Evolutionary conservation across 805 yeast species (phyloP).

Genomic region (Teunomyces gatunensis): DNA sequence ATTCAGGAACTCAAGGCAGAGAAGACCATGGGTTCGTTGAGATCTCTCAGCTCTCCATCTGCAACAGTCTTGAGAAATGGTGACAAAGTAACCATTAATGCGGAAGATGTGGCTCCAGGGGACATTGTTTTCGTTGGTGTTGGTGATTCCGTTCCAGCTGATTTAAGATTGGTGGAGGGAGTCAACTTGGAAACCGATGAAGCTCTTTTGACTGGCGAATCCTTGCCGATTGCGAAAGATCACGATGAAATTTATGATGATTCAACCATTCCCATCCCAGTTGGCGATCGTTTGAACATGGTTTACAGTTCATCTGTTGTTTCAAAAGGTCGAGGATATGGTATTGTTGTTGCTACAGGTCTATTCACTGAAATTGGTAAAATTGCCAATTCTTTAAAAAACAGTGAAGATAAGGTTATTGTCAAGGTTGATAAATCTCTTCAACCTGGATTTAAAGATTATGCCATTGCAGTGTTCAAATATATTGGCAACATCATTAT

Average conservation of each 20-base stretch:
- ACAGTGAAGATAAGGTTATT: constrained; percentile 18
- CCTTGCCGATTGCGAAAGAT: constrained; percentile 34
- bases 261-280: constrained; percentile 32
- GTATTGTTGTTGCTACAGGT: constrained; percentile 40
- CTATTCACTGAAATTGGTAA: constrained; percentile 40
- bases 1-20: constrained; percentile 52
- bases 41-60: constrained; percentile 45
- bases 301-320: constrained; percentile 38
- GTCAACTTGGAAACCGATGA: constrained; percentile 43
- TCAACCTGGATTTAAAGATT: constrained; percentile 37
- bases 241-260: constrained; percentile 36
- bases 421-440: constrained; percentile 34
- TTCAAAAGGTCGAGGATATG: constrained; percentile 41
- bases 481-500: constrained; percentile 42
- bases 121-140: constrained; percentile 39
- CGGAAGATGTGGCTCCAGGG: constrained; percentile 47
- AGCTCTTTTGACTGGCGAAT: constrained; percentile 43
- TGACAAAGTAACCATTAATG: constrained; percentile 28
- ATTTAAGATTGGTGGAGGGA: constrained; percentile 33
- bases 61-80: constrained; percentile 47
- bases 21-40: constrained; percentile 48
- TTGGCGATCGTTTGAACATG: constrained; percentile 36
- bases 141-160: constrained; percentile 46
- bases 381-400: constrained; percentile 35
- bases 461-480: constrained; percentile 32